A percentile compares a stretch with the other conserved stretches of the same genome.
These are phyloP conservation scores for Penicillium waksmanii DNA, from an alignment of 495 filamentous ascomycete species.

Conservation along the genomic window DNA sequence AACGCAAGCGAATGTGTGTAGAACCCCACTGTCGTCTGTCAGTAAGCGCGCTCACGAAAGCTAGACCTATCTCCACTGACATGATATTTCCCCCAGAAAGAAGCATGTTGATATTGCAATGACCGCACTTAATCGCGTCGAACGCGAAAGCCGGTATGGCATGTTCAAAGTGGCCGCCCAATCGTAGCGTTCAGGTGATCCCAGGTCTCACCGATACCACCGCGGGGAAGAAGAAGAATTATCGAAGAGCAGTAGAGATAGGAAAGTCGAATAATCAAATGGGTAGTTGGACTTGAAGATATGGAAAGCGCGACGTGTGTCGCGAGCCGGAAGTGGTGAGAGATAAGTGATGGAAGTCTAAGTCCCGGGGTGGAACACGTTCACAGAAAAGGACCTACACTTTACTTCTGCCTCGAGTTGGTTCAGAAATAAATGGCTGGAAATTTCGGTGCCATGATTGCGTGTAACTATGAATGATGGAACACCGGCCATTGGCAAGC, in stretches of 20 bases:
- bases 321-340: not conserved
- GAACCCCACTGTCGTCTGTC: slow-evolving; percentile 63
- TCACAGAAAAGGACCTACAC: not conserved
- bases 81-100: slow-evolving; percentile 54
- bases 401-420: slow-evolving; percentile 16
- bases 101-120: slow-evolving; percentile 55
- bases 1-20: slow-evolving; percentile 82
- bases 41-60: slow-evolving; percentile 8
- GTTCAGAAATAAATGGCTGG: slow-evolving; percentile 19
- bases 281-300: not conserved
- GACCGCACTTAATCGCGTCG: slow-evolving; percentile 45
- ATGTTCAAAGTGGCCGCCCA: slow-evolving; percentile 15
- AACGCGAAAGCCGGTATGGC: slow-evolving; percentile 37
- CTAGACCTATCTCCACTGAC: slow-evolving; percentile 27
- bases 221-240: not conserved
- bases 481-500: slow-evolving; percentile 13
- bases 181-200: not conserved
- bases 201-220: not conserved
- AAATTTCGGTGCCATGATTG: not conserved
- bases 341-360: not conserved
- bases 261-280: not conserved
- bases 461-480: slow-evolving; percentile 22
- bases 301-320: no score
- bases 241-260: not conserved
- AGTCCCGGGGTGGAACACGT: not conserved